These are phyloP conservation scores for Apiotrichum mycotoxinovorans DNA, from an alignment of 1,284 basidiomycete species.

Conservation along the genomic window DNA sequence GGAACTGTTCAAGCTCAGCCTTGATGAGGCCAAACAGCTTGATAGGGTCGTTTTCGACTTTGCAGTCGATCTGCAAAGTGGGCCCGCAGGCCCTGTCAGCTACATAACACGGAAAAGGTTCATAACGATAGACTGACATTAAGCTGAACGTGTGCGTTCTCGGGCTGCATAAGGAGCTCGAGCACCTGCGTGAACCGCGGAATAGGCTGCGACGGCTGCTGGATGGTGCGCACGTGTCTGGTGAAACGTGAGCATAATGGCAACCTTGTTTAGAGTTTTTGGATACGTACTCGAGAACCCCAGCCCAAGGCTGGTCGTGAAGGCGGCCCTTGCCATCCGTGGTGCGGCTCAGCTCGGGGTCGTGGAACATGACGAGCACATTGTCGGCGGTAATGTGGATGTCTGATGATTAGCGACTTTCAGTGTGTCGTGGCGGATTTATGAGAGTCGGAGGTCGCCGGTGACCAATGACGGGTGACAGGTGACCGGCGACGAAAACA, in stretches of 20 bases:
- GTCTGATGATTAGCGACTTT: constrained; percentile 57
- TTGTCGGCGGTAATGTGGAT: constrained; percentile 90
- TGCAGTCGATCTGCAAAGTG: constrained; percentile 53
- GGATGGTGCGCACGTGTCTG: constrained; percentile 69
- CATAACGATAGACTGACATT: constrained; percentile 74
- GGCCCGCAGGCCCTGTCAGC: constrained; percentile 66
- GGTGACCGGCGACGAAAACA: constrained; percentile 75
- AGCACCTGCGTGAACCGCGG: constrained; percentile 83
- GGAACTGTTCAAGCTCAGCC: constrained; percentile 64
- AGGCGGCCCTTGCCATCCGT: constrained; percentile 57
- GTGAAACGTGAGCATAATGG: neutral
- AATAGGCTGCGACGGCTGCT: constrained; percentile 77
- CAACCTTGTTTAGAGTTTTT: neutral
- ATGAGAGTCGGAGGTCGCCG: constrained; percentile 56
- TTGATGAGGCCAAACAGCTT: constrained; percentile 84
- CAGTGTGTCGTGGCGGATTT: neutral
- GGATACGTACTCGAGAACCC: constrained; percentile 44
- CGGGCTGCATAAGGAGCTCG: constrained; percentile 67
- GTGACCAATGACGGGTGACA: too few species aligned
- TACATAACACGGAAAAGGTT: constrained; percentile 58
- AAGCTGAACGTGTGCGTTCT: constrained; percentile 67
- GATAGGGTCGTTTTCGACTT: constrained; percentile 86
- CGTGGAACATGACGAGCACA: constrained; percentile 93
- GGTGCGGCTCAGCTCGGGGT: constrained; percentile 62
- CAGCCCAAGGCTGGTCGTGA: constrained; percentile 52